Conservation (phyloP, 345 rosid genomes). For the Eucalyptus erythrocorys region DNA sequence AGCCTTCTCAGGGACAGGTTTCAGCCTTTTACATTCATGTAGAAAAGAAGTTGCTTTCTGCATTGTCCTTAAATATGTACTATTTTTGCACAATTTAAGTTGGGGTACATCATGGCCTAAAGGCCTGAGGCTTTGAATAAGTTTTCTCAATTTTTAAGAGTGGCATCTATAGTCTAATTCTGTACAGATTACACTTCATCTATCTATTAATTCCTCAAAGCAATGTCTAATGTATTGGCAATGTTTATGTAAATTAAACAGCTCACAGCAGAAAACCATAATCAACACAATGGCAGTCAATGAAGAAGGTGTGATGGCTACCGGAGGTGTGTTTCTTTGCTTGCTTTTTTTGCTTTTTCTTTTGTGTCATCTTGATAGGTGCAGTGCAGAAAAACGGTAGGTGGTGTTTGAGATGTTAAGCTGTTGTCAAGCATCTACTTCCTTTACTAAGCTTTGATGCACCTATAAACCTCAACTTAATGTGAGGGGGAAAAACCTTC, state of each 20-base stretch:
- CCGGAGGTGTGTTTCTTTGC: conserved; percentile 60
- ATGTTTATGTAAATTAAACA: conserved; percentile 10
- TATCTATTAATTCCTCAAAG: not conserved
- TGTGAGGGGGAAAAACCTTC: not conserved
- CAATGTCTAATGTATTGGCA: not conserved
- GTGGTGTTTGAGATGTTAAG: not conserved
- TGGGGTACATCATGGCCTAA: not conserved
- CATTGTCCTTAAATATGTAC: not conserved
- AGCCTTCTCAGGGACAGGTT: not conserved
- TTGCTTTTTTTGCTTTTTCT: not conserved
- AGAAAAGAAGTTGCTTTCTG: not conserved
- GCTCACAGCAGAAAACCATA: conserved; percentile 98
- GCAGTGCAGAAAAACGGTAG: not conserved
- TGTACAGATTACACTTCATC: not conserved
- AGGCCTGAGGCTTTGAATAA: not conserved
- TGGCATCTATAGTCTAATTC: not conserved
- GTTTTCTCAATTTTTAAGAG: not conserved
- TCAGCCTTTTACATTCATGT: not conserved
- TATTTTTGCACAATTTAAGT: not conserved
- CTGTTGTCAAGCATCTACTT: not conserved
- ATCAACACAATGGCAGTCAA: conserved; percentile 92
- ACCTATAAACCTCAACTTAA: not conserved
- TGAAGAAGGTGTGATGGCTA: conserved; percentile 92
- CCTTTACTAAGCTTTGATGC: not conserved
- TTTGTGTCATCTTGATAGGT: not conserved